A percentile compares a stretch with the other conserved stretches of the same genome.
These are phyloP conservation scores for Tetraselmis chui DNA, from an alignment of 139 green algal genomes.

Conservation along the genomic window DNA sequence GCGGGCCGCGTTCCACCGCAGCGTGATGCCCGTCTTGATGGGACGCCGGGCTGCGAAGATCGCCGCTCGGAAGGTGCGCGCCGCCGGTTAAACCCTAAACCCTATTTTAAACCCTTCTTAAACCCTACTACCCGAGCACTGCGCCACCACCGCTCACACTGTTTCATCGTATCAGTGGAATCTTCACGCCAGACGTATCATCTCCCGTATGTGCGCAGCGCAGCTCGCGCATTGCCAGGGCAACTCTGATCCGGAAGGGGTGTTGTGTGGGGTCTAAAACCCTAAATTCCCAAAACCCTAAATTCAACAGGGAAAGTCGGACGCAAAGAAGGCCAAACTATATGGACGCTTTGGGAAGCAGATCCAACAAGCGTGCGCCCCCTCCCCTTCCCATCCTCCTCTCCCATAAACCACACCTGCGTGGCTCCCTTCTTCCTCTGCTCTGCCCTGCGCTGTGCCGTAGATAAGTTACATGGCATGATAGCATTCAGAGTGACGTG, in stretches of 20 bases:
- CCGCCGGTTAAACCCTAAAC: too few relatives aligned
- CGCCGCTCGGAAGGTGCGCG: constrained; percentile 53
- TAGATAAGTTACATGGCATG: too few relatives aligned
- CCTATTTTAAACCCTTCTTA: too few relatives aligned
- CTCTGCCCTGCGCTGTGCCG: too few relatives aligned
- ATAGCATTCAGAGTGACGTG: too few relatives aligned
- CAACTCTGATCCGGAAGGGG: background rate
- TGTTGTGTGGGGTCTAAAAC: background rate
- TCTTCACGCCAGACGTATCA: too few relatives aligned
- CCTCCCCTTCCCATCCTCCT: background rate
- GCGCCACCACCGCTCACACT: too few relatives aligned
- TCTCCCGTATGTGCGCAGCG: too few relatives aligned
- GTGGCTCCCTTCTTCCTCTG: too few relatives aligned
- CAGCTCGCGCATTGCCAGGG: background rate
- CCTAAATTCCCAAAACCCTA: background rate
- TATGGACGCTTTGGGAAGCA: constrained; percentile 85
- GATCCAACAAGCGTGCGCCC: constrained; percentile 60
- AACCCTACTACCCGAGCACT: too few relatives aligned
- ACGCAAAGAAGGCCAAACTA: constrained; percentile 74
- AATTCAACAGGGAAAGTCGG: constrained; percentile 43
- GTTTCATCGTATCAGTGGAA: too few relatives aligned
- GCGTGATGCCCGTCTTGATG: constrained; percentile 33
- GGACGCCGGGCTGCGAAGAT: constrained; percentile 66
- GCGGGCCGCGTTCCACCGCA: background rate
- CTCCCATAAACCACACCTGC: constrained; percentile 13